Percentiles rank a stretch among this genome's conserved stretches.
Evolutionary conservation across 2,329 filamentous ascomycete genomes (phyloP).

Genomic region (Gnomoniopsis smithogilvyi): DNA sequence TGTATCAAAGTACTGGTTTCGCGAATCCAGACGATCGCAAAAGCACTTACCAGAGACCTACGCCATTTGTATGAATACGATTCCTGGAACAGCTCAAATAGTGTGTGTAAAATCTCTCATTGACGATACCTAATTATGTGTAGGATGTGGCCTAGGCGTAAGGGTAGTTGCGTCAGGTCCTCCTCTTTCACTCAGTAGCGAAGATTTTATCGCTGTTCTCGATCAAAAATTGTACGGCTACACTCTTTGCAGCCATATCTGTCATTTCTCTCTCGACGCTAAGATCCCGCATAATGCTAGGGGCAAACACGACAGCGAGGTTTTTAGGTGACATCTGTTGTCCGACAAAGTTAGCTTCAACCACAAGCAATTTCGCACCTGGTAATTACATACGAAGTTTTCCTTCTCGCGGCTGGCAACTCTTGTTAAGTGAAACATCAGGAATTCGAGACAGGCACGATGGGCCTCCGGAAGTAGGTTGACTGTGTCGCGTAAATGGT

Average conservation of each 20-base stretch:
- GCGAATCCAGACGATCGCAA: no score
- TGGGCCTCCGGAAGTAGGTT: slow-evolving; percentile 78
- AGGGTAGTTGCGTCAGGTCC: neutral
- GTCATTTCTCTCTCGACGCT: slow-evolving; percentile 93
- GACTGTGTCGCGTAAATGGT: slow-evolving; percentile 70
- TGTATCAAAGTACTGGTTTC: no score
- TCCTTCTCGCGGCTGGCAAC: slow-evolving; percentile 80
- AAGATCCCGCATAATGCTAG: slow-evolving; percentile 91
- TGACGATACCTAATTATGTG: neutral
- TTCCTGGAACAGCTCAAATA: no score
- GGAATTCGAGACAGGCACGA: slow-evolving; percentile 84
- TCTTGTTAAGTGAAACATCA: slow-evolving; percentile 88
- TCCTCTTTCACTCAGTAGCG: slow-evolving; percentile 34
- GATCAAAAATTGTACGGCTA: slow-evolving; percentile 87
- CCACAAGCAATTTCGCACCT: neutral
- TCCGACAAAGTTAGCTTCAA: slow-evolving; percentile 23
- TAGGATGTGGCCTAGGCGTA: neutral
- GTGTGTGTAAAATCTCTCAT: neutral
- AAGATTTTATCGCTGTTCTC: slow-evolving; percentile 87
- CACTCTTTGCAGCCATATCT: slow-evolving; percentile 91
- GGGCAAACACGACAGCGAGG: slow-evolving; percentile 93
- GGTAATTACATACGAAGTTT: slow-evolving; percentile 65
- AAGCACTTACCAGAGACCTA: no score
- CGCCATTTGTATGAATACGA: no score
- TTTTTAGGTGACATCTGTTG: slow-evolving; percentile 90